Percentiles rank a stretch among this genome's conserved stretches.
Conservation (phyloP, 106 monocot species). For the Platanthera guangdongensis region DNA sequence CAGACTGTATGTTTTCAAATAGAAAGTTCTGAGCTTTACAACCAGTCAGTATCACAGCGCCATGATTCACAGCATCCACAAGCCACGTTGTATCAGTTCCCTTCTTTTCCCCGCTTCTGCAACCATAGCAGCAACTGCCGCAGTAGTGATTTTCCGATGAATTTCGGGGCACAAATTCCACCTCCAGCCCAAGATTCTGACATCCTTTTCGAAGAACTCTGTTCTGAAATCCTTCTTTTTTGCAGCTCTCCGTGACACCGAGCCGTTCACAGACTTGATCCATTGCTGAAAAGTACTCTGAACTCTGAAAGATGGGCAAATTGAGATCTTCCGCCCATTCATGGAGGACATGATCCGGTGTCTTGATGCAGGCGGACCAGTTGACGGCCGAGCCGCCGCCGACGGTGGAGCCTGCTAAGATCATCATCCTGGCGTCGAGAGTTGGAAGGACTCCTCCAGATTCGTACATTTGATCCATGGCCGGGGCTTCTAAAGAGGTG, state of each 20-base stretch:
- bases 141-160: conserved; percentile 59
- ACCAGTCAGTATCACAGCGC: conserved; percentile 59
- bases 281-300: conserved; percentile 61
- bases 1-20: conserved; percentile 19
- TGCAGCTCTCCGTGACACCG: conserved; percentile 54
- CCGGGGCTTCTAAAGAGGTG: conserved; percentile 49
- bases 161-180: conserved; percentile 51
- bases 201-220: conserved; percentile 74
- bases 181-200: conserved; percentile 56
- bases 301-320: conserved; percentile 32
- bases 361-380: conserved; percentile 62
- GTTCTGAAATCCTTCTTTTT: conserved; percentile 73
- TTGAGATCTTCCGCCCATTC: conserved; percentile 56
- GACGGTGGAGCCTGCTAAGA: conserved; percentile 58
- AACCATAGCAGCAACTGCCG: conserved; percentile 63
- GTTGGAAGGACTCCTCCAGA: conserved; percentile 35
- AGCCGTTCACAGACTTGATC: conserved; percentile 60
- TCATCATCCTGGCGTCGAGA: conserved; percentile 31
- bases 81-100: conserved; percentile 79
- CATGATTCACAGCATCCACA: conserved; percentile 52
- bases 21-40: conserved; percentile 73
- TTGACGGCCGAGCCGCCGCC: conserved; percentile 72
- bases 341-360: conserved; percentile 39
- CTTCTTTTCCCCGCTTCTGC: conserved; percentile 46
- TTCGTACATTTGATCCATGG: conserved; percentile 52